Evolutionary conservation across 2,329 filamentous ascomycete species (phyloP).

Genomic region (Penicillium sclerotigenum): DNA sequence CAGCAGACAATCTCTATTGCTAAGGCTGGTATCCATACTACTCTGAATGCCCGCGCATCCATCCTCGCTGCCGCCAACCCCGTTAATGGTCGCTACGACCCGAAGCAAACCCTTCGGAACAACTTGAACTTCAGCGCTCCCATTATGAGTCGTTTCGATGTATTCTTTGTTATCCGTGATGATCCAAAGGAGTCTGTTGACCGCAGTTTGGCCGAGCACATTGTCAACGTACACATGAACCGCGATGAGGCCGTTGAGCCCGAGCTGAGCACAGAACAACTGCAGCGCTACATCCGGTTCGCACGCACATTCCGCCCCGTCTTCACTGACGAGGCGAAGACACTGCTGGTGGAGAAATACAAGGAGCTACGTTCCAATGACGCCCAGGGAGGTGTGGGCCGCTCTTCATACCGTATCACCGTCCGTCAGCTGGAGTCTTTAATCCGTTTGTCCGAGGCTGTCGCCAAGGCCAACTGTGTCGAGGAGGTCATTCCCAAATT

Average conservation of each 20-base stretch:
- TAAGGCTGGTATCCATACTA: constrained; percentile 97
- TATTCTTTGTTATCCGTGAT: constrained; percentile 97
- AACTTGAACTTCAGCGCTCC: constrained; percentile 99
- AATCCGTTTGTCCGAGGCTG: constrained; percentile 94
- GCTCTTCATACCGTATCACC: constrained; percentile 96
- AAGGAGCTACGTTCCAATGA: constrained; percentile 93
- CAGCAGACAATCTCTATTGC: constrained; percentile 99
- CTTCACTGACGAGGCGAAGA: constrained; percentile 83
- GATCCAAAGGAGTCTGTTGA: constrained; percentile 93
- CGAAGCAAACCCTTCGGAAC: constrained; percentile 84
- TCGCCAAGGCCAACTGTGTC: constrained; percentile 95
- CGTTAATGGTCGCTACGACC: constrained; percentile 89
- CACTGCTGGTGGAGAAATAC: constrained; percentile 84
- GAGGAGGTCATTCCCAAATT: constrained; percentile 81
- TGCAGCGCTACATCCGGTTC: constrained; percentile 96
- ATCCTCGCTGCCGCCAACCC: constrained; percentile 97
- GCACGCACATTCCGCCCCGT: constrained; percentile 90
- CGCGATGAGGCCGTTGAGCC: constrained; percentile 88
- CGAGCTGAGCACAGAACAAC: constrained; percentile 91
- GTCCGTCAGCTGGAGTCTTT: constrained; percentile 93
- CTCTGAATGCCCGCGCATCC: constrained; percentile 88
- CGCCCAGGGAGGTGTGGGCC: constrained; percentile 85
- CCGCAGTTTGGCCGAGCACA: constrained; percentile 87
- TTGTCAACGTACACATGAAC: constrained; percentile 88
- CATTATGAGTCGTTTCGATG: constrained; percentile 98